Base-by-base conservation (phyloP, 352 stramenopile genomes). In the Pythium apleroticum region DNA sequence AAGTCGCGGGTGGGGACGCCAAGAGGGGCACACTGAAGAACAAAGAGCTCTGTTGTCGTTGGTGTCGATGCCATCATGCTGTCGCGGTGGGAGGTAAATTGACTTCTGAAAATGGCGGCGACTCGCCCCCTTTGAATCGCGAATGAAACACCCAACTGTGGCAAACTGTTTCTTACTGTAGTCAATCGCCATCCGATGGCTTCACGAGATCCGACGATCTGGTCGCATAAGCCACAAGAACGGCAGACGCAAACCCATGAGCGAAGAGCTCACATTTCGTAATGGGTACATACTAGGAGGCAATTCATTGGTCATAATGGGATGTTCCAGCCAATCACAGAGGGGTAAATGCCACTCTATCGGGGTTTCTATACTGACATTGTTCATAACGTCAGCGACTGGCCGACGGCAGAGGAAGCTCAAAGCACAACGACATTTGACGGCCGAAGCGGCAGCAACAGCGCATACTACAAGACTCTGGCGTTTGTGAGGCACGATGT, bases 401-500 rank as follows among this genome's bases (percentile, higher is more conserved):
- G 46, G 22, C 22, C 46, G 5, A 22, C 46, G 25, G 1, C 5
- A 37, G 48, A 55, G 48, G 48, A 55, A 37, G 48, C 25, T 37
- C 48, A 37, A 35, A 55, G 28, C 48, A 55, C 4, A 55, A 37
- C 22, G 19, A 28, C 12, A 35, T 14, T 24, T 2, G 24, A 27
- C 1, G 25, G 14, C 24, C 25, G 14, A 11, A 22, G 14, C 11
- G 25, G n/a, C 5, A n/a, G 31, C 10, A 28, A 2, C 48, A 55
- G 48, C 48, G 0, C 12, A 55, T 37, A 37, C 48, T 37, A n/a
- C 22, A 45, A 41, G 52, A 50, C n/a, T 5, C 33, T 11, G 20
- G 7, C 28, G 52, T 20, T 3, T 46, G 27, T 30, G 17, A 56
- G 52, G 24, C 4, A 57, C 22, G 22, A 95, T 96, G 85, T 88